Evolutionary conservation across 352 stramenopile species (phyloP), one percentile per base, ranked within the genome.

Genomic region (Globisporangium okanoganense): DNA sequence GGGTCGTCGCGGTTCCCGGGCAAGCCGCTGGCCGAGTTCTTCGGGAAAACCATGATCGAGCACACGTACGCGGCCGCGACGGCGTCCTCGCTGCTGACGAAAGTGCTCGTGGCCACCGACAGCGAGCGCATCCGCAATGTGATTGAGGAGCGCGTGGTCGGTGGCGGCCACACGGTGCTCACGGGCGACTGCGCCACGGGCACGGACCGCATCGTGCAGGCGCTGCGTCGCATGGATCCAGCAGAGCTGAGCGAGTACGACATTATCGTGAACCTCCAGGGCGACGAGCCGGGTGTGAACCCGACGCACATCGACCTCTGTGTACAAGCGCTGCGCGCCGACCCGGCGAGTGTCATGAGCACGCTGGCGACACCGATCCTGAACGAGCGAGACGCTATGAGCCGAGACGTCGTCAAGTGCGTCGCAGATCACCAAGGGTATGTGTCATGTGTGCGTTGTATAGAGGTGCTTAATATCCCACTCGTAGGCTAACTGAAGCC

Each of bases 31-130:
- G 81, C 69, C 49, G 65, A 90, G 67, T 81, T 95, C 71, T 88
- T 87, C 55, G 85, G 85, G 8, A 85, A 79, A 64, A 75, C 85
- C 0, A 93, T 94, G 85, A 88, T 94, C 60, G 78, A 92, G 66
- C 87, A 93, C 65, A 95, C 85, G 38, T 91, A 85, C 58, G 72
- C 72, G 40, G 85, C 86, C 25, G 82, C 80, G 3, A 44, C 57
- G 14, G 68, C 70, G 7, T 76, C 81, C 4, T 72, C 59, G 47
- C 44, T 86, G 56, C 77, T 94, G 18, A 65, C 64, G 33, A 86
- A 90, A 66, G 79, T 95, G n/a, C 65, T 93, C 27, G 85, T 95
- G 31, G 79, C 79, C 25, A 95, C 81, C 52, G 87, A 95, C 67
- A 92, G 82, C 57, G 64, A 74, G 43, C 72, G 65, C 14, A 77